phyloP scores from a whole-genome alignment of 2,329 filamentous ascomycete species.

The Eutypa lata region DNA sequence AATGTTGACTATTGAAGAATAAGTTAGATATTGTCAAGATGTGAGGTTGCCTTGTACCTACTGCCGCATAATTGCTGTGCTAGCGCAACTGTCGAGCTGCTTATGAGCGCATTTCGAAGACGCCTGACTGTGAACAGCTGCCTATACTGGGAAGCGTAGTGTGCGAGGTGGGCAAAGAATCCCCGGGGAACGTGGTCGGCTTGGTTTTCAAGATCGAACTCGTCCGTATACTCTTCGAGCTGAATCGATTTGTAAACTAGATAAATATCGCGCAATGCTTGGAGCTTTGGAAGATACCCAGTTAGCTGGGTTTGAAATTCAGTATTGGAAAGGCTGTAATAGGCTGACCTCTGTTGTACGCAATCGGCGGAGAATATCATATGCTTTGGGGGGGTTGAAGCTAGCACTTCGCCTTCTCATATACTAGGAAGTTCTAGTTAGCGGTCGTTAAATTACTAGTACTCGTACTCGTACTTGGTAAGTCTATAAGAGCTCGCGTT shows the following conservation, averaged over 20 bases:
- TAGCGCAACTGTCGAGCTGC: slow-evolving; percentile 28
- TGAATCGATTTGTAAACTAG: slow-evolving; percentile 33
- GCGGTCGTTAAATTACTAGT: no score
- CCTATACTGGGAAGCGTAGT: slow-evolving; percentile 17
- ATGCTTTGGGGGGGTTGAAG: slow-evolving; percentile 32
- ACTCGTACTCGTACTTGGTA: no score
- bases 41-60: slow-evolving; percentile 29
- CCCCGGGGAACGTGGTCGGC: slow-evolving; percentile 10
- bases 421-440: slow-evolving; percentile 13
- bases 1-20: slow-evolving; percentile 33
- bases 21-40: slow-evolving; percentile 26
- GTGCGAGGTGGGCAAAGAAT: slow-evolving; percentile 9
- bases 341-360: slow-evolving; percentile 32
- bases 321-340: background rate
- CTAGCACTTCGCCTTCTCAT: slow-evolving; percentile 33
- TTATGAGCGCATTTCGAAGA: slow-evolving; percentile 29
- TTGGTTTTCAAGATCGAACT: slow-evolving; percentile 5
- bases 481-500: no score
- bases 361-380: slow-evolving; percentile 29
- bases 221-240: slow-evolving; percentile 15
- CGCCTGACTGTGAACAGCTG: slow-evolving; percentile 21
- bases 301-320: background rate
- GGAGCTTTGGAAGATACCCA: slow-evolving; percentile 23
- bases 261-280: slow-evolving; percentile 40
- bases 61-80: slow-evolving; percentile 33